Percentiles rank a stretch among this genome's conserved stretches.
phyloP scores from a whole-genome alignment of 495 filamentous ascomycete genomes.

The Platismatia glauca region DNA sequence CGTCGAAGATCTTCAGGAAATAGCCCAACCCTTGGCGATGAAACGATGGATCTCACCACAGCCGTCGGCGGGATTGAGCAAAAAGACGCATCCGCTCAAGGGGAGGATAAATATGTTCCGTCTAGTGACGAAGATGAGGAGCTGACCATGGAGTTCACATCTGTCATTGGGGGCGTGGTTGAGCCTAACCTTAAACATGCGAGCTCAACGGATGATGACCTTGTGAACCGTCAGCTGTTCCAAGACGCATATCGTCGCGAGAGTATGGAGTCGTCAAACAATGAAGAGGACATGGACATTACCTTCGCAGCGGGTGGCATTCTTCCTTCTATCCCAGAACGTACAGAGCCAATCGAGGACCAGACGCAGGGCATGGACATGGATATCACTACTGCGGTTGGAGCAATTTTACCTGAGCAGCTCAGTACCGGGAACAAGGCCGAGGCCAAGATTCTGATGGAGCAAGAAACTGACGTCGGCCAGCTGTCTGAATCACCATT shows the following conservation, averaged over 20 bases:
- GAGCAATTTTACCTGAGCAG: slow-evolving; percentile 45
- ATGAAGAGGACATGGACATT: slow-evolving; percentile 57
- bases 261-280: slow-evolving; percentile 18
- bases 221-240: slow-evolving; percentile 12
- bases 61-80: slow-evolving; percentile 68
- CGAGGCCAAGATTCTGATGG: slow-evolving; percentile 51
- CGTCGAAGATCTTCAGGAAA: slow-evolving; percentile 22
- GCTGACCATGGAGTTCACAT: slow-evolving; percentile 77
- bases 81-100: slow-evolving; percentile 29
- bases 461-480: slow-evolving; percentile 47
- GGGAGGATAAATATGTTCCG: not conserved
- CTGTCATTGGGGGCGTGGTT: slow-evolving; percentile 58
- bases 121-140: slow-evolving; percentile 53
- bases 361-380: slow-evolving; percentile 45
- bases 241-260: slow-evolving; percentile 10
- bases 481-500: slow-evolving; percentile 48
- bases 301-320: slow-evolving; percentile 66
- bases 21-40: slow-evolving; percentile 20
- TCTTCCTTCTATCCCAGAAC: slow-evolving; percentile 34
- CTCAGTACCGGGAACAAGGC: slow-evolving; percentile 33
- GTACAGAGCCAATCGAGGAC: slow-evolving; percentile 33
- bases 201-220: not conserved
- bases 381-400: slow-evolving; percentile 51
- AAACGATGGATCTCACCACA: slow-evolving; percentile 30
- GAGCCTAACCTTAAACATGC: slow-evolving; percentile 14